Evolutionary conservation across 225 moss, liverwort and hornwort species (phyloP), one percentile per base, ranked within the genome.

Genomic region (Marchantia paleacea): DNA sequence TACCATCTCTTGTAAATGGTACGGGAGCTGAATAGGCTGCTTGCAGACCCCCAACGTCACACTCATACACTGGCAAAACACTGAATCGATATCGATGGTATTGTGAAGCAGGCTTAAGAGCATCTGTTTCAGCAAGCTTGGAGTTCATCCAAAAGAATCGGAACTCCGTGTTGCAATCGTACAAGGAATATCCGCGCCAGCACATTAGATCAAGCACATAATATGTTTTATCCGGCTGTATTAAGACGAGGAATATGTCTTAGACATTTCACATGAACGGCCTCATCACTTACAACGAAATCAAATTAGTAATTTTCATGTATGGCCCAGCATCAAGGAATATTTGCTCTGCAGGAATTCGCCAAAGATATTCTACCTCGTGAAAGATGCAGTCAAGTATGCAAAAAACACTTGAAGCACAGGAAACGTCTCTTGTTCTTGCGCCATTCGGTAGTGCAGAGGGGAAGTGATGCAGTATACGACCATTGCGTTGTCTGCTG

Each of bases 161-260:
- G 81, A 99, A 95, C 84, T 99, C 99, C 52, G 90, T 84, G 78
- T 80, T 87, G 90, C 99, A 99, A 82, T 99, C 99, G 86, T 95
- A 99, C 73, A 99, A 81, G 75, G 99, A 91, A 91, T 99, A 95
- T 80, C 99, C 99, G 57, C 99, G 94, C 95, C 99, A 99, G 92
- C 99, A 99, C 95, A 99, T 95, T 83, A 99, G 84, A 88, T 99
- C 99, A 76, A 99, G 87, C 80, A 99, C 95, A 77, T 95, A 99
- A 80, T 99, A 95, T 3, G 94, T 95, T 54, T 91, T 84, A 82
- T 99, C 92, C 52, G 91, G 91, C 99, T 97, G 97, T 84, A 84
- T 9, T 51, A 11, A 48, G 55, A 58, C 18, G 28, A 54, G 54
- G 12, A 8, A 9, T 30, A 39, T 39, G 19, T 60, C 20, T 39